Evolutionary conservation across 192 early-diverging fungal genomes (phyloP), one percentile per base, ranked within the genome.

Genomic region (Bifiguratus adelaidae): DNA sequence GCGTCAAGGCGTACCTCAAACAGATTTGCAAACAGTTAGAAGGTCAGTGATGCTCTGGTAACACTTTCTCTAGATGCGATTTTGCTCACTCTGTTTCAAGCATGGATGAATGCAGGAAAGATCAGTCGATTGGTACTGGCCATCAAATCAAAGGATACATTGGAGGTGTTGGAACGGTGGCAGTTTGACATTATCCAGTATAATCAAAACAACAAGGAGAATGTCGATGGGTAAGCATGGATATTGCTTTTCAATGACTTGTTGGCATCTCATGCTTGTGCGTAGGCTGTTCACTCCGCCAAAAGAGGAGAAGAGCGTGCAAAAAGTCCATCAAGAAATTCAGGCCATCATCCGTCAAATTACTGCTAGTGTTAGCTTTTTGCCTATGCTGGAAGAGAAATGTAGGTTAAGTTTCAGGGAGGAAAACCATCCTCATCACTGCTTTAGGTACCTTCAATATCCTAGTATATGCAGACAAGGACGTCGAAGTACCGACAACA

Each of bases 311-410:
- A 80, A 78, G 48, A 49, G 69, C 1, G 76, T 80, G 51, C 73
- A 77, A 44, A 69, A 86, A 35, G 75, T 86, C 6, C 51, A 81
- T 50, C 23, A 51, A 21, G 88, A 94, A 60, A 89, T 97, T 44
- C 84, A 83, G 51, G 89, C 87, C 2, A 86, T 95, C 25, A 73
- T 97, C 58, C 74, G 92, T 9, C 92, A 97, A 55, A 92, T 97
- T 41, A 88, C 85, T 0, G 83, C 88, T 7, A 83, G 76, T 52
- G 89, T 92, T 12, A 81, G 88, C 9, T 97, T 92, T 63, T 68
- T 97, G 30, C 92, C 95, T 2, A 77, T 85, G 47, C 71, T 95
- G 4, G 81, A 82, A 36, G 87, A 91, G 27, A 83, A 85, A 44
- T 89, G 90, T 86, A 72, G 61, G 67, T 25, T 4, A n/a, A 19